phyloP scores from a whole-genome alignment of 148 eudicot genomes.

The Limonium bicolor region DNA sequence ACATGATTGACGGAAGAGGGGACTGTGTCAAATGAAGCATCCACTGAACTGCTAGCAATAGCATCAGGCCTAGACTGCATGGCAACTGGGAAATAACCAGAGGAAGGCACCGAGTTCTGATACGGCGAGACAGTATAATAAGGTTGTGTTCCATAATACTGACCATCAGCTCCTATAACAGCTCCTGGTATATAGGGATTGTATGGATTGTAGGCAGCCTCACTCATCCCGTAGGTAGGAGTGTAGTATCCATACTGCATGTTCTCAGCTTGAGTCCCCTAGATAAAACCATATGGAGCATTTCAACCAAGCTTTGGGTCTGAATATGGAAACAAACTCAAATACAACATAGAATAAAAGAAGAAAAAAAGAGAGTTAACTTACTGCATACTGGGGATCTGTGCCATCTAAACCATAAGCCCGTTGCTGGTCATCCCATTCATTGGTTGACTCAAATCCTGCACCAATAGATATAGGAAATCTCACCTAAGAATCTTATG shows the following conservation, averaged over 20 bases:
- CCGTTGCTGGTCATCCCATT: constrained; percentile 76
- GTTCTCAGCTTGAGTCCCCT: constrained; percentile 72
- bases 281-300: constrained; percentile 5
- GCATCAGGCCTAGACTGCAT: constrained; percentile 45
- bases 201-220: constrained; percentile 83
- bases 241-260: constrained; percentile 69
- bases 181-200: constrained; percentile 99
- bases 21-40: constrained; percentile 22
- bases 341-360: not conserved
- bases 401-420: constrained; percentile 75
- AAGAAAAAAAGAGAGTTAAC: constrained; percentile 6
- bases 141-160: constrained; percentile 45
- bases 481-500: not conserved
- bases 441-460: constrained; percentile 66
- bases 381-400: constrained; percentile 54
- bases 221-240: constrained; percentile 71
- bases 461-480: not conserved
- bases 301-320: not conserved
- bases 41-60: constrained; percentile 27
- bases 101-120: constrained; percentile 33
- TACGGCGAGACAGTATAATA: constrained; percentile 63
- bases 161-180: constrained; percentile 67
- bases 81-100: constrained; percentile 43
- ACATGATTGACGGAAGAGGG: constrained; percentile 24
- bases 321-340: constrained; percentile 13